phyloP scores from a whole-genome alignment of 2,329 filamentous ascomycete species.

The Canariomyces notabilis region DNA sequence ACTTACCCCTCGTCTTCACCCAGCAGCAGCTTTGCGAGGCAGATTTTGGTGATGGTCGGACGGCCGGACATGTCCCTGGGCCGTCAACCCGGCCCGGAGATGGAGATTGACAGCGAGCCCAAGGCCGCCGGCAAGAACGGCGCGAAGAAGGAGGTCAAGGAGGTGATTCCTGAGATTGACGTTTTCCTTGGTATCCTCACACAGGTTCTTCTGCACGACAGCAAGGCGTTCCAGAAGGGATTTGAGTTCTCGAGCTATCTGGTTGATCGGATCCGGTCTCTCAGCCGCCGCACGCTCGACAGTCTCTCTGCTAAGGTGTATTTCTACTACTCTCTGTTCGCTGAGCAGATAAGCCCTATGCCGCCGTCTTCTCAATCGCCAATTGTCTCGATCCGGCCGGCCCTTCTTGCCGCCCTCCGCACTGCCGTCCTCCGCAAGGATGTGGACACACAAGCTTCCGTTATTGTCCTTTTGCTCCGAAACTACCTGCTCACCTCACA shows the following conservation, averaged over 20 bases:
- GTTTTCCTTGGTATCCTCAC: conserved; percentile 81
- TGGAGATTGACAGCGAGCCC: conserved; percentile 65
- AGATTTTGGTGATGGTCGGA: conserved; percentile 65
- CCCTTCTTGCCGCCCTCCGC: conserved; percentile 79
- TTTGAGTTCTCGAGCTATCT: conserved; percentile 79
- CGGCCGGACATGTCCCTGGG: conserved; percentile 61
- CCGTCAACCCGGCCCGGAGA: conserved; percentile 54
- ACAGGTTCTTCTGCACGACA: conserved; percentile 85
- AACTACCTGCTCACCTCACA: conserved; percentile 96
- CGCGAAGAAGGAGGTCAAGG: conserved; percentile 60
- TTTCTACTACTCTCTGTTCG: conserved; percentile 96
- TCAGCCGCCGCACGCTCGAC: conserved; percentile 92
- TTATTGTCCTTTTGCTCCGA: conserved; percentile 89
- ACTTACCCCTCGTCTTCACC: conserved; percentile 62
- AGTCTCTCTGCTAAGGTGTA: conserved; percentile 92
- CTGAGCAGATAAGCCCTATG: conserved; percentile 81
- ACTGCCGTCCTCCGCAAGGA: conserved; percentile 97
- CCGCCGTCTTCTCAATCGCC: conserved; percentile 86
- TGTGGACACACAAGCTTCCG: conserved; percentile 91
- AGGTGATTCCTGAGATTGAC: conserved; percentile 79
- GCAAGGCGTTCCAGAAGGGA: conserved; percentile 73
- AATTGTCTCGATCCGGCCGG: conserved; percentile 79
- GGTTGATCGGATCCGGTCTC: conserved; percentile 75
- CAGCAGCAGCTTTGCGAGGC: conserved; percentile 62
- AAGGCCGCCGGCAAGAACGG: conserved; percentile 50